Evolutionary conservation across 2,329 filamentous ascomycete genomes (phyloP), one percentile per base, ranked within the genome.

Genomic region (Talaromyces marneffei): DNA sequence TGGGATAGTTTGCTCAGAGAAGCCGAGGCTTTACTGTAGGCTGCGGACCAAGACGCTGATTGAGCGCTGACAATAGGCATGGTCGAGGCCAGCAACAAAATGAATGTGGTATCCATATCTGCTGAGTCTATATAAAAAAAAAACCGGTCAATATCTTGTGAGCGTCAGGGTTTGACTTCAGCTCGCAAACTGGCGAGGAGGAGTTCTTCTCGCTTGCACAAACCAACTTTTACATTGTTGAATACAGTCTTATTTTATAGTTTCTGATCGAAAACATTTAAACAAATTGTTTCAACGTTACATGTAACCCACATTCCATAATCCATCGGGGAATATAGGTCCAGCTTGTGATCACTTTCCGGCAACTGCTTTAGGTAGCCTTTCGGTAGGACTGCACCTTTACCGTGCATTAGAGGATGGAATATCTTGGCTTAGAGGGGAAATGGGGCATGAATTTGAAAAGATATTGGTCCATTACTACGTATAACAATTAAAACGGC

Each of bases 1-100:
- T 97, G 77, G 1, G 87, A 93, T 92, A 97, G 96, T 67, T 85
- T 84, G 57, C 82, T 78, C 1, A 97, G 91, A 77, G 97, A 77
- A 53, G 82, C 79, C 27, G 86, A 83, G 0, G 92, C 92, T 72
- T 92, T 92, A 50, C 78, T 77, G 72, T 96, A 96, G 72, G 89
- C 91, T 61, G 87, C 83, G 12, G 83, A 83, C 92, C 92, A 96
- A 31, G 48, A 40, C 16, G 29, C 20, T 46, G 48, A 31, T 39
- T 60, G 58, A 4, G 31, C 58, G 48, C 10, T 25, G 25, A 48
- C 29, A 9, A 35, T 16, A n/a, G 55, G 40, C 8, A 27, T 25
- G 55, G 29, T 16, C 12, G 55, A 57, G 2, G 55, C 55, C n/a
- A 57, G 27, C 10, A 57, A 29, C 14, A 46, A 33, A 23, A 57